Base-by-base conservation (phyloP, 495 filamentous ascomycete genomes). In the Penicillium bialowiezense region DNA sequence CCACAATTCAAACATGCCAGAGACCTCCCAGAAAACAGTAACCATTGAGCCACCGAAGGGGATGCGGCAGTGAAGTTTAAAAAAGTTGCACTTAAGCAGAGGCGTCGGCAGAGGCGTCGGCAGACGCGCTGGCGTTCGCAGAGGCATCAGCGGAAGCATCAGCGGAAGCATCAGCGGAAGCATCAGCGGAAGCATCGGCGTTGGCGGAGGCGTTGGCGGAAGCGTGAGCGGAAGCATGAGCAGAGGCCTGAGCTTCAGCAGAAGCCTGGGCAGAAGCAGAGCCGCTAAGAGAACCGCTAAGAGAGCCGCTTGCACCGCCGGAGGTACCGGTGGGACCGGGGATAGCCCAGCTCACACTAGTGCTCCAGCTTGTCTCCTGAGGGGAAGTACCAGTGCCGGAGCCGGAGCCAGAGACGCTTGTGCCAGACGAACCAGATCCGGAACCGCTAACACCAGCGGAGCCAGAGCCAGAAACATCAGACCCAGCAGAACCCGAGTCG, bases 371-470 rank as follows among this genome's bases (percentile, higher is more conserved):
- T 7, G 18, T 32, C 18, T 39, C 36, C 7, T 21, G 18, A 1
- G 44, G 44, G 17, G 44, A 39, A 44, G 44, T 37, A 5, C 44
- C 51, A 19, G 51, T 43, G 18, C 44, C 51, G 31, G 51, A 36
- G 6, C 37, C 28, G 44, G 39, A 13, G 32, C 37, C 48, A 51
- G 52, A 51, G 34, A 48, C 34, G 9, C 45, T 31, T 42, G 38
- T n/a, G 31, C 35, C 49, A 44, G 32, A 24, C 34, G 41, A 24
- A 48, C 37, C 51, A 53, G 51, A 53, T 53, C 44, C 44, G 51
- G 51, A 53, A 53, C 51, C 35, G 52, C 52, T 28, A 50, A n/a
- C 35, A 41, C 52, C 46, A 55, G 45, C 29, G 41, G 52, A 50
- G 52, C 41, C 42, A 38, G 14, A 20, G 43, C 41, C 52, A 50